A percentile compares a stretch with the other conserved stretches of the same genome.
Conservation (phyloP, 495 filamentous ascomycete genomes). For the Penicillium coprophilum region DNA sequence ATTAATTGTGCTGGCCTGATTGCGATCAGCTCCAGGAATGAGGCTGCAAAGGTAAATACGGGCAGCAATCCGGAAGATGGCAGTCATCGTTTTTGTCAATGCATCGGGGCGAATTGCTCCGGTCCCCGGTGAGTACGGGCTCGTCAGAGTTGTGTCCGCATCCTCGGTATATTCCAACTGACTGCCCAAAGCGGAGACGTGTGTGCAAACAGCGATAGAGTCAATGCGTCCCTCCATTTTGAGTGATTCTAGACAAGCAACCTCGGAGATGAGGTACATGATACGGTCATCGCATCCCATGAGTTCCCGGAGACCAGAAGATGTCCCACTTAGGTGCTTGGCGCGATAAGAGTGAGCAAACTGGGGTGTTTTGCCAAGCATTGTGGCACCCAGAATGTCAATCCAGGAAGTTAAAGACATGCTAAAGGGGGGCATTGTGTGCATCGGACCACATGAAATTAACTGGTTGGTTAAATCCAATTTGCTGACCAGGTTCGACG, state of each 20-base stretch:
- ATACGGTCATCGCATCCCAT: conserved; percentile 98
- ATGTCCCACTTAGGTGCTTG: conserved; percentile 73
- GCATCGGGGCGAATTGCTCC: conserved; percentile 78
- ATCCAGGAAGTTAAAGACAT: conserved; percentile 97
- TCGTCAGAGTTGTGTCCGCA: conserved; percentile 54
- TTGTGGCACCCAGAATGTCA: conserved; percentile 92
- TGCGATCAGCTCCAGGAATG: conserved; percentile 80
- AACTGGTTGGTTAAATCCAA: too few relatives aligned
- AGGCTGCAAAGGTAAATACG: conserved; percentile 93
- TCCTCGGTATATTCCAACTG: conserved; percentile 81
- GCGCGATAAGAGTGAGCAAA: conserved; percentile 92
- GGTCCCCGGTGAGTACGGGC: conserved; percentile 49
- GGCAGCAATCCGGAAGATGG: conserved; percentile 86
- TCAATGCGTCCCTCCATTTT: conserved; percentile 76
- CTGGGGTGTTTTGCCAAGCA: conserved; percentile 78
- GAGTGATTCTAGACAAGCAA: conserved; percentile 88
- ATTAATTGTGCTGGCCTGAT: conserved; percentile 64
- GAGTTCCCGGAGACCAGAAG: conserved; percentile 80
- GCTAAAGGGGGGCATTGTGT: conserved; percentile 62
- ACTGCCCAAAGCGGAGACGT: conserved; percentile 75
- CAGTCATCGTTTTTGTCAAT: conserved; percentile 81
- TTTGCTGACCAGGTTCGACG: conserved; percentile 77
- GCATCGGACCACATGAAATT: too few relatives aligned
- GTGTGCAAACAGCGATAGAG: conserved; percentile 76
- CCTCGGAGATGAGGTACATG: conserved; percentile 98